Percentiles rank a stretch among this genome's conserved stretches.
These are phyloP conservation scores for Fraxinus ornus DNA, from an alignment of 305 asterid species.

Conservation along the genomic window DNA sequence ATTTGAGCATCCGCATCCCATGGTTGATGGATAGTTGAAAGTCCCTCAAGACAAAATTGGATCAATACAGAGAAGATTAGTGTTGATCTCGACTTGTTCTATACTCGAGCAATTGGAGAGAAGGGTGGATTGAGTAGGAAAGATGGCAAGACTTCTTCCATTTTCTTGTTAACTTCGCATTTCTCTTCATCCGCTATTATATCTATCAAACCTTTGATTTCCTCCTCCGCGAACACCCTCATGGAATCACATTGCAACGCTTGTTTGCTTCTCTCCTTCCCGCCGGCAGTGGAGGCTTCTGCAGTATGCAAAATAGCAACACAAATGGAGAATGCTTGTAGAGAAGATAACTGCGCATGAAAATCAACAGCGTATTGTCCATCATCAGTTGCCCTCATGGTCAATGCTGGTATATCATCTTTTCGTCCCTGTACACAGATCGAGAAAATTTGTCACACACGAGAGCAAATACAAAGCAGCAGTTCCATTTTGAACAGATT, in stretches of 20 bases:
- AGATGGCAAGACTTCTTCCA: constrained; percentile 55
- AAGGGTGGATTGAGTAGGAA: constrained; percentile 76
- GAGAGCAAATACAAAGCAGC: neutral
- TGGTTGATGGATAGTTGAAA: neutral
- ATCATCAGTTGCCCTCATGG: constrained; percentile 51
- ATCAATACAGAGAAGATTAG: neutral
- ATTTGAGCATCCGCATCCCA: neutral
- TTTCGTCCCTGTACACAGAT: constrained; percentile 61
- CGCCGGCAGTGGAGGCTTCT: constrained; percentile 51
- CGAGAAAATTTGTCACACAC: neutral
- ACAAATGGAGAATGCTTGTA: constrained; percentile 90
- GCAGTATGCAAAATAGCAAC: constrained; percentile 68
- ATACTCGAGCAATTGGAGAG: constrained; percentile 86
- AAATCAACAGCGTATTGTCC: constrained; percentile 71
- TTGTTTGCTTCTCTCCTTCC: constrained; percentile 43
- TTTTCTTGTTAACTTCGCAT: constrained; percentile 39
- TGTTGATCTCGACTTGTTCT: constrained; percentile 14
- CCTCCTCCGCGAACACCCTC: constrained; percentile 64
- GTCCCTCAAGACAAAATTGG: neutral
- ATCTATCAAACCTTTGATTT: constrained; percentile 52
- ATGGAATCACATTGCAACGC: constrained; percentile 53
- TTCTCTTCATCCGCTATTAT: constrained; percentile 56
- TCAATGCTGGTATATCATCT: constrained; percentile 53
- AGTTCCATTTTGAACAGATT: neutral
- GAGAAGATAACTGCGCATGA: constrained; percentile 75